phyloP scores from a whole-genome alignment of 768 basidiomycete species.

The Scleroderma bovista region DNA sequence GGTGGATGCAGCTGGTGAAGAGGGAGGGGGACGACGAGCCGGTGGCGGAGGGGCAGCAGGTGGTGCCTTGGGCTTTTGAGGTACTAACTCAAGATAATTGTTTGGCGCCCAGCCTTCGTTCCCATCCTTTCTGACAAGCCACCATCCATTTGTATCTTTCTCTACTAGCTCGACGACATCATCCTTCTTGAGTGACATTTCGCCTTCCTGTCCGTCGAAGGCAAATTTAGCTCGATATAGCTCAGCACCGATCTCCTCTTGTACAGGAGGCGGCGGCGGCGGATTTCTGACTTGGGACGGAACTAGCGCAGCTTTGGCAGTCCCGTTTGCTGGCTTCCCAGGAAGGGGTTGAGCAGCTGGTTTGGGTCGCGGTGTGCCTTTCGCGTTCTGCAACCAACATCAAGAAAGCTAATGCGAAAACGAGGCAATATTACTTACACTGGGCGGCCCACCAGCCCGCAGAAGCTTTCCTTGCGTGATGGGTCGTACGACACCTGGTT shows the following conservation, averaged over 20 bases:
- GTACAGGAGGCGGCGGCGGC: constrained; percentile 49
- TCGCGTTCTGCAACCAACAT: constrained; percentile 39
- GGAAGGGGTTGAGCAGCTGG: constrained; percentile 51
- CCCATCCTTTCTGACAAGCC: constrained; percentile 83
- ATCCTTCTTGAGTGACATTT: constrained; percentile 85
- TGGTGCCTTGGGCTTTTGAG: constrained; percentile 57
- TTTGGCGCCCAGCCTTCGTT: constrained; percentile 93
- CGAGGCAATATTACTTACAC: constrained; percentile 28
- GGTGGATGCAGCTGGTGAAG: constrained; percentile 32
- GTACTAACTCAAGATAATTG: constrained; percentile 83
- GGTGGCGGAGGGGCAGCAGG: constrained; percentile 72
- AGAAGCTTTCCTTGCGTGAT: constrained; percentile 82
- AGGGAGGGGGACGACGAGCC: constrained; percentile 39
- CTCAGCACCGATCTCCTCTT: constrained; percentile 59
- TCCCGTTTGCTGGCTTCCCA: constrained; percentile 43
- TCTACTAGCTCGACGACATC: constrained; percentile 88
- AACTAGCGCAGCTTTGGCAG: constrained; percentile 30
- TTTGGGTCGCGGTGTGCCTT: constrained; percentile 33
- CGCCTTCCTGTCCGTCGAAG: constrained; percentile 91
- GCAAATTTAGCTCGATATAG: constrained; percentile 85
- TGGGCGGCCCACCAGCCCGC: constrained; percentile 69
- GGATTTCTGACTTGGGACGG: constrained; percentile 38
- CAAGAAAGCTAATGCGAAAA: background rate
- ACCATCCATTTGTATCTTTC: constrained; percentile 96
- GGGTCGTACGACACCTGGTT: constrained; percentile 79